phyloP scores from a whole-genome alignment of 106 monocot genomes.

The Agapanthus africanus region DNA sequence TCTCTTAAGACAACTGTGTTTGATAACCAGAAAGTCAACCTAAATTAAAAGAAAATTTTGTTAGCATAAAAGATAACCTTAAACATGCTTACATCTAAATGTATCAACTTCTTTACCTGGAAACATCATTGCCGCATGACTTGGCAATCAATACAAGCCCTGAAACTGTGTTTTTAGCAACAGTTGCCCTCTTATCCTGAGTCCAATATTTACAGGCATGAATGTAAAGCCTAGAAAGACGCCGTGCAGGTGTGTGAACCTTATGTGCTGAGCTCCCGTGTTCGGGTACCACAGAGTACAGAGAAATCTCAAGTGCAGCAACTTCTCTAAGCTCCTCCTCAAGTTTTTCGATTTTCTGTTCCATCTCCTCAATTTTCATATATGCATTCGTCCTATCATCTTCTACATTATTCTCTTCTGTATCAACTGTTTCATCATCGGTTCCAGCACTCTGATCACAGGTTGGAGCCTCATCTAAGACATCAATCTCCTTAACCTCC shows the following conservation, averaged over 20 bases:
- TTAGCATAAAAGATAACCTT: neutral
- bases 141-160: constrained; percentile 82
- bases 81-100: neutral
- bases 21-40: constrained; percentile 96
- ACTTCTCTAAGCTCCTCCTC: constrained; percentile 93
- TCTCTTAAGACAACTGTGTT: constrained; percentile 80
- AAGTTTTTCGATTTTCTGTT: constrained; percentile 67
- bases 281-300: constrained; percentile 87
- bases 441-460: constrained; percentile 57
- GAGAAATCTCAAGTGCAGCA: constrained; percentile 96
- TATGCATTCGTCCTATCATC: constrained; percentile 24
- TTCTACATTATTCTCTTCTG: constrained; percentile 55
- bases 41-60: constrained; percentile 13
- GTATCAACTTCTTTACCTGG: constrained; percentile 45
- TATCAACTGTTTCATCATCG: constrained; percentile 65
- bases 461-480: constrained; percentile 38
- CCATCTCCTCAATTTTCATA: constrained; percentile 70
- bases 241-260: constrained; percentile 86
- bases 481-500: constrained; percentile 61
- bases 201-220: constrained; percentile 88
- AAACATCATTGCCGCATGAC: constrained; percentile 90
- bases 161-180: constrained; percentile 74
- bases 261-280: constrained; percentile 95
- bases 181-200: constrained; percentile 60
- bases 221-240: constrained; percentile 80